Evolutionary conservation across 257 asterid species (phyloP).

Genomic region (Gentiana macrophylla): DNA sequence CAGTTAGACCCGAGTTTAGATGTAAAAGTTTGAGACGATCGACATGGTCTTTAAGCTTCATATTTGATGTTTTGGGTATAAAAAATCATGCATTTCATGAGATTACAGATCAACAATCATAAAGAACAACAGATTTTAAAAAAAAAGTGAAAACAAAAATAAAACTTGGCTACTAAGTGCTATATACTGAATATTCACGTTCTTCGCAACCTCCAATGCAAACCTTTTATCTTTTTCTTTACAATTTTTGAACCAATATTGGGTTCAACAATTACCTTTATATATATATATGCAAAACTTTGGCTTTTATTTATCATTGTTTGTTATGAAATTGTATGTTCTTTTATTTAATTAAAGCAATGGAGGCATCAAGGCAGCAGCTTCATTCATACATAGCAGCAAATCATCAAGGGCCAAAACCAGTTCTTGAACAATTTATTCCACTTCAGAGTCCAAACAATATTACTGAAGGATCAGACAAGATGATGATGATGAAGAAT

Average conservation of each 20-base stretch:
- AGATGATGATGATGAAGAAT: constrained; percentile 6
- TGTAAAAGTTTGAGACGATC: not conserved
- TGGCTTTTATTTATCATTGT: not conserved
- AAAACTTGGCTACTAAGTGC: not conserved
- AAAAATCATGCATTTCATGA: not conserved
- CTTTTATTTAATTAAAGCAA: constrained; percentile 25
- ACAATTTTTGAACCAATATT: constrained; percentile 2
- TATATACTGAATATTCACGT: constrained; percentile 8
- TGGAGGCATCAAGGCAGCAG: constrained; percentile 87
- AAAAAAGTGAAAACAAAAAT: not conserved
- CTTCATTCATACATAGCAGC: constrained; percentile 36
- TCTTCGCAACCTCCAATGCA: constrained; percentile 1
- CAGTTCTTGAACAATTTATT: constrained; percentile 82
- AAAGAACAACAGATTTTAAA: too few species aligned
- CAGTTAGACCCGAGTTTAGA: not conserved
- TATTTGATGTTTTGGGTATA: not conserved
- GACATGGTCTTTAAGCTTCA: not conserved
- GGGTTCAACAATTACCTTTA: constrained; percentile 16
- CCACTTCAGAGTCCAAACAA: constrained; percentile 36
- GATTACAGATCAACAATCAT: too few species aligned
- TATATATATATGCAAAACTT: constrained; percentile 14
- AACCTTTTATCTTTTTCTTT: constrained; percentile 3
- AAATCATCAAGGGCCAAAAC: constrained; percentile 32
- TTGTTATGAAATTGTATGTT: too few species aligned
- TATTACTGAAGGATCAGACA: constrained; percentile 18